Percentiles rank a stretch among this genome's conserved stretches.
These are phyloP conservation scores for Passiflora organensis DNA, from an alignment of 345 rosid genomes.

Conservation along the genomic window DNA sequence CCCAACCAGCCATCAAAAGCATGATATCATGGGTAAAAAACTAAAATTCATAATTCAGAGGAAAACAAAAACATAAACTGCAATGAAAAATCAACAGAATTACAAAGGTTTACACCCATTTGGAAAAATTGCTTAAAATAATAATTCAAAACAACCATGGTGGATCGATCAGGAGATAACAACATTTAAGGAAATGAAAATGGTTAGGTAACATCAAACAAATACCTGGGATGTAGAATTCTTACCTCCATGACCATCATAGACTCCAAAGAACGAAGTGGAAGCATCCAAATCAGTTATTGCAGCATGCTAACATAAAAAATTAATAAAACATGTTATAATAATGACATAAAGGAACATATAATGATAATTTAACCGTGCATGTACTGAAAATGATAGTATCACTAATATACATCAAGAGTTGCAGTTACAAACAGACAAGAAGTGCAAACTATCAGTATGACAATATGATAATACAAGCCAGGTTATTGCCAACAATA, in stretches of 20 bases:
- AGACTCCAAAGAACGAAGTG: conserved; percentile 94
- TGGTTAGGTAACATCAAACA: neutral
- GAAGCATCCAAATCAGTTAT: conserved; percentile 64
- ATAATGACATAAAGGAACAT: neutral
- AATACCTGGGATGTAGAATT: conserved; percentile 20
- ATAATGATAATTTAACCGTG: no score
- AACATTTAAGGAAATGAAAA: conserved; percentile 6
- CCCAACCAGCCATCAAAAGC: no score
- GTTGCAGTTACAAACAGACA: no score
- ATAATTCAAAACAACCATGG: neutral
- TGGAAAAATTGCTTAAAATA: no score
- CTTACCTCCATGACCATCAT: conserved; percentile 99
- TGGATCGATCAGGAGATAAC: no score
- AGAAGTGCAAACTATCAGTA: neutral
- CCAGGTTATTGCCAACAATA: no score
- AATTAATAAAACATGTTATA: conserved; percentile 11
- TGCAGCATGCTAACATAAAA: conserved; percentile 69
- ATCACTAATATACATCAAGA: no score
- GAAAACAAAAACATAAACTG: no score
- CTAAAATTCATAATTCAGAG: no score
- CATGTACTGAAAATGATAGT: neutral
- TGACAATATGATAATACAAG: neutral
- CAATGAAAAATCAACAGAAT: no score
- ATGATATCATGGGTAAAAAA: no score
- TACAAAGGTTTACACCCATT: no score